Conservation (phyloP, 1,284 basidiomycete species). For the Tylopilus sp. region DNA sequence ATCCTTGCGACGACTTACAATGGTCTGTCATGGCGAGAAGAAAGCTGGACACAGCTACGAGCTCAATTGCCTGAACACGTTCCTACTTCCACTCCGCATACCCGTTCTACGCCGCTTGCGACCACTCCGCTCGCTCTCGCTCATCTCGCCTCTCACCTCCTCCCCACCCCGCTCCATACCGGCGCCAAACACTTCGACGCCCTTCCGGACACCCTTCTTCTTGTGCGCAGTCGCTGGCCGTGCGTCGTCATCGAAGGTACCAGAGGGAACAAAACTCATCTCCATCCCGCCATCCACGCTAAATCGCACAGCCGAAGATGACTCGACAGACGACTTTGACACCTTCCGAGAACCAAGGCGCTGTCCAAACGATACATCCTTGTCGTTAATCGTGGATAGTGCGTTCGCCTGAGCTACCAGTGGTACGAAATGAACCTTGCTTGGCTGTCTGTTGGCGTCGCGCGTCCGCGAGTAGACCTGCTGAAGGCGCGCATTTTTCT, state of each 20-base stretch:
- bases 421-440: constrained; percentile 57
- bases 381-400: constrained; percentile 36
- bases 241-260: constrained; percentile 33
- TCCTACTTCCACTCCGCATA: constrained; percentile 81
- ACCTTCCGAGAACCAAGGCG: constrained; percentile 41
- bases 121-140: constrained; percentile 60
- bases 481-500: constrained; percentile 44
- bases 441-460: constrained; percentile 37
- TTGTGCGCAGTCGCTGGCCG: constrained; percentile 1
- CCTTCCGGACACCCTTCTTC: constrained; percentile 47
- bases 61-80: constrained; percentile 57
- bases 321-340: constrained; percentile 8
- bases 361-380: constrained; percentile 64
- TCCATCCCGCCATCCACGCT: constrained; percentile 55
- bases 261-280: constrained; percentile 59
- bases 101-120: constrained; percentile 67
- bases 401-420: constrained; percentile 46
- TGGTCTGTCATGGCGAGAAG: constrained; percentile 18
- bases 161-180: constrained; percentile 77
- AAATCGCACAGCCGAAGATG: constrained; percentile 13
- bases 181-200: constrained; percentile 75
- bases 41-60: constrained; percentile 11
- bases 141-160: constrained; percentile 43
- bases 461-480: constrained; percentile 42
- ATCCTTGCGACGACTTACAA: constrained; percentile 16